Base-by-base conservation (phyloP, 1,284 basidiomycete species). In the Prillingera fragicola region DNA sequence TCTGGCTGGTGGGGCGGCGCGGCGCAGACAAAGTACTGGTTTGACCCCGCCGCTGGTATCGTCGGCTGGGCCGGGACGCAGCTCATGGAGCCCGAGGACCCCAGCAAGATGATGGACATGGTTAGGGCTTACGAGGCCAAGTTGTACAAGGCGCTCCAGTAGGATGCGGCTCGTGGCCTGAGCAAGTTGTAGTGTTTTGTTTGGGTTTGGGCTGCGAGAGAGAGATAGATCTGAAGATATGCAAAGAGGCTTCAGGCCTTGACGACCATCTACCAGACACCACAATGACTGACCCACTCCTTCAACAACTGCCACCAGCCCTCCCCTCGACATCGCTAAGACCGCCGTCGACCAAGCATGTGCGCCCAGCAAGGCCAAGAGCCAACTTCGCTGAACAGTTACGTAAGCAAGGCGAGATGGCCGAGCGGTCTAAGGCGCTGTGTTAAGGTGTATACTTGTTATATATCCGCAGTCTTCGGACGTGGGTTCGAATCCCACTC, bases 111-210 rank as follows among this genome's bases (percentile, higher is more conserved):
- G 5, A 62, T 57, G 45, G 43, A 53, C 14, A 44, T 39, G 17
- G 60, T 45, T 33, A n/a, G n/a, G n/a, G n/a, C n/a, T n/a, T n/a
- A n/a, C n/a, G 60, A 64, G 43, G 39, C 48, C 38, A 32, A 41
- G 6, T 18, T 64, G 18, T 64, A 64, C 38, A 46, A 55, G 17
- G 35, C 43, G 23, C 40, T 61, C 45, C 35, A 51, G 33, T 42
- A 31, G n/a, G 29, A 17, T 17, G 29, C 3, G 29, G 29, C 29
- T 17, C 1, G 29, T 17, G 5, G 13, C n/a, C n/a, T n/a, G n/a
- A n/a, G n/a, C n/a, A n/a, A n/a, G n/a, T n/a, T n/a, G n/a, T n/a
- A n/a, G n/a, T n/a, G n/a, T n/a, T n/a, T 17, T 31, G n/a, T 13
- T 31, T 31, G 27, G 27, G 27, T 28, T 28, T 31, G 10, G 29